Percentiles rank a stretch among this genome's conserved stretches.
phyloP scores from a whole-genome alignment of 2,329 filamentous ascomycete species.

The Aspergillus versicolor region DNA sequence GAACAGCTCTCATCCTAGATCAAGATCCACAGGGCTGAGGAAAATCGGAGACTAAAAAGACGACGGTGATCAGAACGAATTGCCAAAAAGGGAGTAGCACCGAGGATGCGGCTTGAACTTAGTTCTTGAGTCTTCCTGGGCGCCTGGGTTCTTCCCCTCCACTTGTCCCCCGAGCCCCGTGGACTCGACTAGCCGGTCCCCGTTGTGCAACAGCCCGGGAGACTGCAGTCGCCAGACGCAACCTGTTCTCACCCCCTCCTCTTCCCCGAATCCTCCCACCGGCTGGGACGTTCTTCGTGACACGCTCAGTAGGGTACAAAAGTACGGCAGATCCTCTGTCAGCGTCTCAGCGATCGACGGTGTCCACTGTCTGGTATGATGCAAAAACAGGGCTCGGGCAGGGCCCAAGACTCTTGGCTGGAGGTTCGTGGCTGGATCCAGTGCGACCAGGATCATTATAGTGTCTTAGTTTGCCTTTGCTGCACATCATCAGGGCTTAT shows the following conservation, averaged over 20 bases:
- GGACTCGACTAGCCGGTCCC: not conserved
- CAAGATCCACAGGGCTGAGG: constrained; percentile 13
- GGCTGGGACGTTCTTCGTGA: not conserved
- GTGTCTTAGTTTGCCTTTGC: constrained; percentile 5
- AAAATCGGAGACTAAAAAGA: constrained; percentile 7
- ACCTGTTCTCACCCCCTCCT: not conserved
- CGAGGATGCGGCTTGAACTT: not conserved
- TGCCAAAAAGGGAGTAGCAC: not conserved
- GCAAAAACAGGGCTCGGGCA: not conserved
- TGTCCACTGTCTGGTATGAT: constrained; percentile 6
- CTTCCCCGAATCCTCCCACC: not conserved
- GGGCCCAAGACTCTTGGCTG: constrained; percentile 2
- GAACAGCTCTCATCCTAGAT: not conserved
- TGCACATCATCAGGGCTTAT: constrained; percentile 26
- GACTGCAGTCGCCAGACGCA: constrained; percentile 5
- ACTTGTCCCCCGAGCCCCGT: not conserved
- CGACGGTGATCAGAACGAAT: not conserved
- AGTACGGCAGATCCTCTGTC: not conserved
- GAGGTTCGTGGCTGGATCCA: constrained; percentile 1
- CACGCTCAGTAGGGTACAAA: not conserved
- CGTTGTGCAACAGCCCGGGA: constrained; percentile 10
- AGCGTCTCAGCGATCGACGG: constrained; percentile 6
- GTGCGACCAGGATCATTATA: constrained; percentile 4
- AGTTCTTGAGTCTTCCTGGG: not conserved
- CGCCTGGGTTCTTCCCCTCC: not conserved